phyloP scores from a whole-genome alignment of 73 alveolate genomes.

The Effrenium voratum region DNA sequence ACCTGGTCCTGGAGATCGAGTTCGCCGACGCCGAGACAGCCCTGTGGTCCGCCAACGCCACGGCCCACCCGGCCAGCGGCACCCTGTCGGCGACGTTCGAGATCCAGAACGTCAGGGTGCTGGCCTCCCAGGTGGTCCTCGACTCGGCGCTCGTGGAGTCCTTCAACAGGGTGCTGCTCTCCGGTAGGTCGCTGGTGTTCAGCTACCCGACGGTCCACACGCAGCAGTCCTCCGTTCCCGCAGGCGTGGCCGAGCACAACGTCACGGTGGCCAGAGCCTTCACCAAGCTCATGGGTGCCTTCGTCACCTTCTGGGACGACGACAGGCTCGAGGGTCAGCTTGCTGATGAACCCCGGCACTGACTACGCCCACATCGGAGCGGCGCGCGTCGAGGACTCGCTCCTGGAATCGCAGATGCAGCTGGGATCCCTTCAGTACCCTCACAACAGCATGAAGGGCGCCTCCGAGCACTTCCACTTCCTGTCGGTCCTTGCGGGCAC shows the following conservation, averaged over 20 bases:
- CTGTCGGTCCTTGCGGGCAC: neutral
- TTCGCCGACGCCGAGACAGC: neutral
- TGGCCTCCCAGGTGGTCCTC: neutral
- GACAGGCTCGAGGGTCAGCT: neutral
- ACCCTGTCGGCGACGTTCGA: neutral
- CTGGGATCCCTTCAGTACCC: neutral
- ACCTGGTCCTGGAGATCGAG: neutral
- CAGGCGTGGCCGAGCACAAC: neutral
- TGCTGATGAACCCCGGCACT: neutral
- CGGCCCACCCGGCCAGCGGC: too few relatives aligned
- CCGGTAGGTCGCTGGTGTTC: conserved; percentile 8
- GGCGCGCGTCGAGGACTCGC: neutral
- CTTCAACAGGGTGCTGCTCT: neutral
- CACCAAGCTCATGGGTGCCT: neutral
- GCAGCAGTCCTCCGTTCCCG: neutral
- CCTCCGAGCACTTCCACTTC: neutral
- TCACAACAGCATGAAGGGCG: neutral
- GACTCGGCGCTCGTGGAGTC: neutral
- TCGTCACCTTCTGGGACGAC: neutral
- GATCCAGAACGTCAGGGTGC: neutral
- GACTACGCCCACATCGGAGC: too few relatives aligned
- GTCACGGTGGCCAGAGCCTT: neutral
- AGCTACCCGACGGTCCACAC: neutral
- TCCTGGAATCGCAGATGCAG: neutral
- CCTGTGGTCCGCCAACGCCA: neutral